Conservation (phyloP, 805 yeast species). For the Nakazawaea ishiwadae region DNA sequence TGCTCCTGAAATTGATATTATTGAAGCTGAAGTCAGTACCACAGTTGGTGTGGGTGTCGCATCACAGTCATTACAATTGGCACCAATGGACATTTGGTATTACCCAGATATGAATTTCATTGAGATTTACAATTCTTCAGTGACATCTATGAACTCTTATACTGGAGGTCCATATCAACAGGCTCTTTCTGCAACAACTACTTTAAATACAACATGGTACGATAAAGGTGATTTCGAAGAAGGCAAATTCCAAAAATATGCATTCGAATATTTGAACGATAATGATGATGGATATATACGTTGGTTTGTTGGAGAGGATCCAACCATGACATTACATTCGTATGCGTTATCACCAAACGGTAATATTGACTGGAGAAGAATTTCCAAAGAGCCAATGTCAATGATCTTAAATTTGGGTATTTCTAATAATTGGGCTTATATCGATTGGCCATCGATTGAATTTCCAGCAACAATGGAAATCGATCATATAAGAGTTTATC, state of each 20-base stretch:
- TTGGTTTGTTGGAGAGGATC: conserved; percentile 42
- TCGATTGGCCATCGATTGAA: conserved; percentile 39
- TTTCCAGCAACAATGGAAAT: conserved; percentile 39
- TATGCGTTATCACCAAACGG: conserved; percentile 44
- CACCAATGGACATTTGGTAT: conserved; percentile 51
- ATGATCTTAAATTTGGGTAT: conserved; percentile 44
- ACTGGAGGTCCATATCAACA: conserved; percentile 50
- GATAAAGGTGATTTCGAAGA: conserved; percentile 28
- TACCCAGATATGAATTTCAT: conserved; percentile 43
- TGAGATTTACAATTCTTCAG: conserved; percentile 33
- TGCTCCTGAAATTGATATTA: conserved; percentile 45
- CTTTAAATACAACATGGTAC: conserved; percentile 42
- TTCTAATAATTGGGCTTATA: conserved; percentile 46
- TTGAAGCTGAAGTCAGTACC: conserved; percentile 40
- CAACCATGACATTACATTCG: conserved; percentile 41
- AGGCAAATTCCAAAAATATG: conserved; percentile 34
- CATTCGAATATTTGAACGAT: conserved; percentile 38
- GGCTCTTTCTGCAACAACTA: conserved; percentile 41
- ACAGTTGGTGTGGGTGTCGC: conserved; percentile 33
- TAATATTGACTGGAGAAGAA: conserved; percentile 40
- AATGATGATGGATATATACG: conserved; percentile 34
- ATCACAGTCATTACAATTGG: conserved; percentile 46
- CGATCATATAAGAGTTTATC: conserved; percentile 45
- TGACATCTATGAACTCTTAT: conserved; percentile 40
- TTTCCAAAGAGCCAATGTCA: conserved; percentile 48